A percentile compares a stretch with the other conserved stretches of the same genome.
phyloP scores from a whole-genome alignment of 2,329 filamentous ascomycete genomes.

The Arthrobotrys sphaeroides region DNA sequence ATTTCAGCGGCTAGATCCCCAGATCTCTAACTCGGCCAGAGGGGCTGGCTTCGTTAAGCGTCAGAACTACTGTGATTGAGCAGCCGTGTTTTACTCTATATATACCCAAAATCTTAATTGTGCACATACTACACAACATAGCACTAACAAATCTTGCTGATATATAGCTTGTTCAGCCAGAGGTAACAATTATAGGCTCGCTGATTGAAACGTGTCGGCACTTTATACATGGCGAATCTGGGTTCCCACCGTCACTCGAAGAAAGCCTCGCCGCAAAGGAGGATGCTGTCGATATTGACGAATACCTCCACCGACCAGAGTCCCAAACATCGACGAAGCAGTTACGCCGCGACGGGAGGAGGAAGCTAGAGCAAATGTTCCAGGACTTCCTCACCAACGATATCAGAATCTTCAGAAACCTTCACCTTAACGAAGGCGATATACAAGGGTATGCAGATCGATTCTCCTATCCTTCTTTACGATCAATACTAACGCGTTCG shows the following conservation, averaged over 20 bases:
- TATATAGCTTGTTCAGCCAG: not conserved
- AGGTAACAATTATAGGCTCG: not conserved
- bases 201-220: not conserved
- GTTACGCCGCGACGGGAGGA: not conserved
- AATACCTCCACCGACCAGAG: not conserved
- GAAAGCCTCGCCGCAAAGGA: not conserved
- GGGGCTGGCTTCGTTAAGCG: too few species aligned
- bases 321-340: not conserved
- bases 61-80: too few species aligned
- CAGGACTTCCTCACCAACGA: slow-evolving; percentile 6
- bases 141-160: not conserved
- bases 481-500: too few species aligned
- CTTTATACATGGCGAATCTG: not conserved
- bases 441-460: slow-evolving; percentile 2
- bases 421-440: not conserved
- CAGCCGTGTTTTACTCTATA: not conserved
- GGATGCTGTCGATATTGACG: not conserved
- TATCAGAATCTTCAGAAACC: not conserved
- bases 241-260: not conserved
- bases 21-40: too few species aligned
- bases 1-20: too few species aligned
- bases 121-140: too few species aligned
- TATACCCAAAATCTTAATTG: not conserved
- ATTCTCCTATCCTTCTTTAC: too few species aligned
- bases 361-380: not conserved